These are phyloP conservation scores for Populus hybrid DNA, from an alignment of 441 rosid genomes.

Conservation along the genomic window DNA sequence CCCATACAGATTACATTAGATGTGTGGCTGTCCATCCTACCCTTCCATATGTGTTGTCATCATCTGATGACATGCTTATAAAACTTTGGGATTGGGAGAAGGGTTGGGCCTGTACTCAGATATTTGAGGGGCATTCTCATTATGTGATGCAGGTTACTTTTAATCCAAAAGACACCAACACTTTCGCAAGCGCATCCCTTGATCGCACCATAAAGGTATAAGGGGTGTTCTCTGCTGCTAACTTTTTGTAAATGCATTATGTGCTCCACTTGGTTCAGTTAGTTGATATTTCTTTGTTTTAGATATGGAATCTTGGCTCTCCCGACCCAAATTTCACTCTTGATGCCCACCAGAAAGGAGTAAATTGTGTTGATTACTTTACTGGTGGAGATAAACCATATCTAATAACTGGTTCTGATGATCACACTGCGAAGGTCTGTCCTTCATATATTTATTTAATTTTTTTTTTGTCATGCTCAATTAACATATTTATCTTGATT, in stretches of 20 bases:
- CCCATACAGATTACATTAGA: conserved; percentile 81
- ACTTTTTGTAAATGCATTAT: background rate
- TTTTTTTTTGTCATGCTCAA: background rate
- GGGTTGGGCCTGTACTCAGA: conserved; percentile 66
- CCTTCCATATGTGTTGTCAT: conserved; percentile 66
- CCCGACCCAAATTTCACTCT: conserved; percentile 88
- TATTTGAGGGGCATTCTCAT: conserved; percentile 85
- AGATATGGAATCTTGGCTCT: conserved; percentile 98
- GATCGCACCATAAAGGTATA: conserved; percentile 77
- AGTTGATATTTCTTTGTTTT: conserved; percentile 17
- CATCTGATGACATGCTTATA: conserved; percentile 93
- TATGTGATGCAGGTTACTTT: conserved; percentile 90
- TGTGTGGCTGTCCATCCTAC: conserved; percentile 77
- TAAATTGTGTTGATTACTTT: conserved; percentile 87
- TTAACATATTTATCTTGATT: conserved; percentile 10
- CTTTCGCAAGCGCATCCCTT: conserved; percentile 88
- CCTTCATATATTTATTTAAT: conserved; percentile 12
- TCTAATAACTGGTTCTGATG: conserved; percentile 94
- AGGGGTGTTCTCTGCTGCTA: conserved; percentile 8
- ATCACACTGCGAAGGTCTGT: conserved; percentile 91
- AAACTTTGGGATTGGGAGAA: conserved; percentile 98
- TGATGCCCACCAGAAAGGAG: conserved; percentile 95
- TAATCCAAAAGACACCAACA: conserved; percentile 70
- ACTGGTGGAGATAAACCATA: conserved; percentile 92
- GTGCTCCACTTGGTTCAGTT: conserved; percentile 9